Evolutionary conservation across 805 yeast genomes (phyloP).

Genomic region (Suhomyces xylopsoci): DNA sequence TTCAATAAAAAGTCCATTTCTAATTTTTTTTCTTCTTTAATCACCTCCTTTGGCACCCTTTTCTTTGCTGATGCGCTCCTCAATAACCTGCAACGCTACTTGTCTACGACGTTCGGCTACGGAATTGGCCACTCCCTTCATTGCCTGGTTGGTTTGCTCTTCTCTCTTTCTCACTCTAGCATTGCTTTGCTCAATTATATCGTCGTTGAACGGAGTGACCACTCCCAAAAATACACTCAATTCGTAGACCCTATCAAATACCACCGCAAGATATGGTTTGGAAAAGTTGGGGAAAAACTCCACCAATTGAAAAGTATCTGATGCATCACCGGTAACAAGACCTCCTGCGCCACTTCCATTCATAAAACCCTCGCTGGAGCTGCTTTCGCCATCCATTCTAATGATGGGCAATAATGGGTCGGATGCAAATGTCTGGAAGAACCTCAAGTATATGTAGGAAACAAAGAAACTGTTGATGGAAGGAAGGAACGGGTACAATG

Average conservation of each 20-base stretch:
- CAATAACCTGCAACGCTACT: conserved; percentile 70
- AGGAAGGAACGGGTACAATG: conserved; percentile 54
- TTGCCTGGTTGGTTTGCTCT: conserved; percentile 43
- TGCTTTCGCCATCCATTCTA: conserved; percentile 19
- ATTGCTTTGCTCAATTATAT: conserved; percentile 71
- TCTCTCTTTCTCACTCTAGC: conserved; percentile 64
- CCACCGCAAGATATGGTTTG: conserved; percentile 49
- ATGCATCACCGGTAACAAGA: conserved; percentile 73
- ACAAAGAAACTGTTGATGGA: conserved; percentile 57
- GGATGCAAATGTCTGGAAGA: conserved; percentile 57
- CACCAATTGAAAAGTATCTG: conserved; percentile 80
- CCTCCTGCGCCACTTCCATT: conserved; percentile 12
- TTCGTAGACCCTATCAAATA: conserved; percentile 42
- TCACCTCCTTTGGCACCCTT: not conserved
- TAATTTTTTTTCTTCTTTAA: not conserved
- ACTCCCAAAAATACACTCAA: conserved; percentile 43
- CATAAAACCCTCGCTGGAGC: not conserved
- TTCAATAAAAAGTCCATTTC: not conserved
- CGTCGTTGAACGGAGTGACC: conserved; percentile 61
- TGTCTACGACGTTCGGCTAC: conserved; percentile 77
- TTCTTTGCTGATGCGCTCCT: conserved; percentile 51
- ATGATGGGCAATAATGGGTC: conserved; percentile 55
- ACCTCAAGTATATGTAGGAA: conserved; percentile 77
- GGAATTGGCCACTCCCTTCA: conserved; percentile 37
- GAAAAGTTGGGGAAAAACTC: conserved; percentile 75